Base-by-base conservation (phyloP, 2,329 filamentous ascomycete genomes). In the Aspergillus sergii region DNA sequence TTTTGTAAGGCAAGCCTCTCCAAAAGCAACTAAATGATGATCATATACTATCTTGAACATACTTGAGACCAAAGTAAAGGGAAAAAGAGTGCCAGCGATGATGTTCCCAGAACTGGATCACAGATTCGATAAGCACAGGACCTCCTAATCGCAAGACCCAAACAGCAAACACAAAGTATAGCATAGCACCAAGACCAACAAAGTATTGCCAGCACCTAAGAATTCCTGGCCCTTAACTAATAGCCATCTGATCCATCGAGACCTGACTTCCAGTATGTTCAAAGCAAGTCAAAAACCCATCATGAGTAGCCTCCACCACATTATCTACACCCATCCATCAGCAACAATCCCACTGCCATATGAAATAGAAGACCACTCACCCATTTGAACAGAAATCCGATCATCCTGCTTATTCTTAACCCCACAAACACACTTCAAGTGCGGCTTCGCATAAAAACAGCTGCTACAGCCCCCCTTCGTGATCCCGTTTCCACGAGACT, bases 1-100 rank as follows among this genome's bases (percentile, higher is more conserved):
- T 36, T 14, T 14, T 0, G 12, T 6, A 36, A 0, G 8, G 0
- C 5, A 16, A 16, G 14, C 16, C 16, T 0, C 2, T 2, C 8
- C 19, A 41, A 16, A 41, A n/a, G 39, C 1, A 41, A n/a, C 39
- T n/a, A 4, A n/a, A 41, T 10, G n/a, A 1, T 41, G 14, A 41
- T 10, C 3, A 3, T 9, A 41, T n/a, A 41, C 16, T n/a, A n/a
- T n/a, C 19, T 9, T n/a, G 1, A n/a, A 41, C 39, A 41, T 8
- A 19, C 16, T 0, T 1, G 16, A 16, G 8, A 39, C 2, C 6
- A 1, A 19, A 19, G 7, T 9, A 19, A 7, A 19, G 36, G 36
- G 16, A 19, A 19, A 1, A 19, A 5, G 36, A 39, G 16, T 39
- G 2, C 7, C 36, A 19, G 16, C 16, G 36, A 2, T 16, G 16